Evolutionary conservation across 176 grass and related monocot genomes (phyloP), one percentile per base, ranked within the genome.

Genomic region (Puccinellia tenuiflora): DNA sequence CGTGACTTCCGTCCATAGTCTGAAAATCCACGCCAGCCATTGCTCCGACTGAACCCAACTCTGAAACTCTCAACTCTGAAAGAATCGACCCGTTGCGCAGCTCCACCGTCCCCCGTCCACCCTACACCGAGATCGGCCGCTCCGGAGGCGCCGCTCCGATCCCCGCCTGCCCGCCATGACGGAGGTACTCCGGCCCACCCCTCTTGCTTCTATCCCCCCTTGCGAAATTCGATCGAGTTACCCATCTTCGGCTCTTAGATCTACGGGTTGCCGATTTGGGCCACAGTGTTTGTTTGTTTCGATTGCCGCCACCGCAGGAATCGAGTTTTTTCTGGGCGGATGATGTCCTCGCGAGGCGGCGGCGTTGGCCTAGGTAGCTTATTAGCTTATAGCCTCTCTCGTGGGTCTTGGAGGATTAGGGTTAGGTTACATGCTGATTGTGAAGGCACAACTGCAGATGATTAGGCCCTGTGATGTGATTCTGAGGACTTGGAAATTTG

Each of bases 101-200:
- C 42, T 45, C 42, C 1, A 45, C 11, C 42, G 42, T n/a, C 2
- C 42, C 42, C 10, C 42, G 40, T 42, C 40, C 40, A 45, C 42
- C 42, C 42, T 45, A 14, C 42, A 14, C 42, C 11, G 42, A 34
- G 33, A 45, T 9, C 12, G 42, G 40, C 62, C 20, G 40, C 87
- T 75, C 77, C 82, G 82, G 40, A 74, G 82, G 20, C 82, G 40
- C 61, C 75, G 50, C 69, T 13, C 14, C 60, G 12, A 42, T 31
- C 42, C 11, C 42, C 2, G 12, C 69, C 31, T 10, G 52, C 51
- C 51, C 72, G 62, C 88, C 83, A 89, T 85, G 88, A 89, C 87
- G 25, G 87, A 89, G 87, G 87, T 89, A 85, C 72, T 18, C 9
- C 51, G 11, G 2, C 42, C n/a, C n/a, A n/a, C 61, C 38, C 21